phyloP scores from a whole-genome alignment of 441 rosid genomes.

The Gossypium schwendimanii region DNA sequence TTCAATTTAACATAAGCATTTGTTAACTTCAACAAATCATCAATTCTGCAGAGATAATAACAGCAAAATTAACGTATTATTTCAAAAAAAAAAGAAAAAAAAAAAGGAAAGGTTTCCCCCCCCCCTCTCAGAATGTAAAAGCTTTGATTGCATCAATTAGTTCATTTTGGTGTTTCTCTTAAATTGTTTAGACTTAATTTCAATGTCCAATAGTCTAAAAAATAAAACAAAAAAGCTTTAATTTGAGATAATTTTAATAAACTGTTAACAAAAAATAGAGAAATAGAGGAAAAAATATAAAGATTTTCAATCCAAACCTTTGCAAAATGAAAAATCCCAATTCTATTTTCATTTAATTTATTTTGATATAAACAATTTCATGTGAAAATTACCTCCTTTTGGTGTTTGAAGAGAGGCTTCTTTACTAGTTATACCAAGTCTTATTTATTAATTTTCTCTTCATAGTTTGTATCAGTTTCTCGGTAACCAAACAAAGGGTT shows the following conservation, averaged over 20 bases:
- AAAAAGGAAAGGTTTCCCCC: neutral
- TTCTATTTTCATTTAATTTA: neutral
- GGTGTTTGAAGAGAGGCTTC: too few relatives aligned
- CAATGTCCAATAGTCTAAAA: too few relatives aligned
- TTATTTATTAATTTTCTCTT: too few relatives aligned
- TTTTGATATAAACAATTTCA: neutral
- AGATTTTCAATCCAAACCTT: neutral
- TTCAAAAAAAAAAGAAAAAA: neutral
- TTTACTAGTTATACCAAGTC: too few relatives aligned
- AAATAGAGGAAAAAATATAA: too few relatives aligned
- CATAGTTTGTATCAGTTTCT: neutral
- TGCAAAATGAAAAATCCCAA: neutral
- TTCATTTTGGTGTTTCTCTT: too few relatives aligned
- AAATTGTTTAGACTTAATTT: too few relatives aligned
- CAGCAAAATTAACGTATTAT: neutral
- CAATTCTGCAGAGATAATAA: slow-evolving; percentile 28
- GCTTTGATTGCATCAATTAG: too few relatives aligned
- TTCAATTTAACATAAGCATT: slow-evolving; percentile 27
- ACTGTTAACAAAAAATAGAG: neutral
- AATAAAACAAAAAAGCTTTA: neutral
- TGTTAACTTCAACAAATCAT: slow-evolving; percentile 27
- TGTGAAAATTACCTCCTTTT: neutral
- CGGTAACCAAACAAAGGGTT: slow-evolving; percentile 4
- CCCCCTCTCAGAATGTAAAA: too few relatives aligned
- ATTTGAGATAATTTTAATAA: neutral